Evolutionary conservation across 345 rosid genomes (phyloP), one percentile per base, ranked within the genome.

Genomic region (Euphorbia peplus): DNA sequence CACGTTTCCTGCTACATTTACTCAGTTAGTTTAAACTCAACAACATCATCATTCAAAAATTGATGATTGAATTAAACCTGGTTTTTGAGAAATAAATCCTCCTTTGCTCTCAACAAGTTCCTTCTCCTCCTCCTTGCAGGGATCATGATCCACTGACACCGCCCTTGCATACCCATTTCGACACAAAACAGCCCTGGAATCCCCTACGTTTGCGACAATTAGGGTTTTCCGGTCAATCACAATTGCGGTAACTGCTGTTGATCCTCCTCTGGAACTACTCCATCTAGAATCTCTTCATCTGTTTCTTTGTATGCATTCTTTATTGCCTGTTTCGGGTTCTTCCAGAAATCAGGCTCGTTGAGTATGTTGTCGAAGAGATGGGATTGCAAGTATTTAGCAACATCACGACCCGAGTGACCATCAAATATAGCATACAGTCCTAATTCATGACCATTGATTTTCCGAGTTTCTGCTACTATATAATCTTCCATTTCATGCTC

Each of bases 401-500:
- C 90, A 59, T 76, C 64, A 41, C 63, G 63, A 42, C 90, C 84
- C 5, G 80, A 82, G 60, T 85, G 90, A 8, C 88, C 87, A 25
- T 87, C 81, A 32, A 84, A 87, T 46, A 87, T 85, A 5, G 88
- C 90, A 73, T 82, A 80, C 16, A 84, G 62, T 1, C 84, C 83
- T 26, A 87, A 39, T 0, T 79, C 71, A 67, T 84, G 77, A 8
- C 82, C 84, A 2, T 80, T 35, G 7, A 68, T 53, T 2, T 73
- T 48, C 60, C 79, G 78, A 11, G 47, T 78, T 62, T 87, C 79
- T 22, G 82, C 83, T 1, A 84, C 84, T 18, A 82, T 71, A 72
- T 69, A 81, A 57, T 87, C 90, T 82, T 84, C 86, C 87, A 84
- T 84, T 44, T 73, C 73, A 71, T 87, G 88, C 5, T 56, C 76